Evolutionary conservation across 2,329 filamentous ascomycete genomes (phyloP).

Genomic region (Paecilomyces formosus): DNA sequence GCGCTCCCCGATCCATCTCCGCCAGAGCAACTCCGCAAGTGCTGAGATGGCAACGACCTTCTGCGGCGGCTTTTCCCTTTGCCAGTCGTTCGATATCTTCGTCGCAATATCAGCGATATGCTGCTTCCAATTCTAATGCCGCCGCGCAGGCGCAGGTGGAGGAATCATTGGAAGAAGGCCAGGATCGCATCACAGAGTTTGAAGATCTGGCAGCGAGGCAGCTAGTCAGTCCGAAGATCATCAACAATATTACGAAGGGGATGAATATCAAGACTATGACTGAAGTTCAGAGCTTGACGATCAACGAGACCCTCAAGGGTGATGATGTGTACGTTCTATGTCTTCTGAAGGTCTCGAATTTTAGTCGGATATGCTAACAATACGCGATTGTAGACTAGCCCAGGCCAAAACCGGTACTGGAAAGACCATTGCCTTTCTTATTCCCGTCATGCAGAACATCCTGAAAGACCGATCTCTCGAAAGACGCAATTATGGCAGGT

Average conservation of each 20-base stretch:
- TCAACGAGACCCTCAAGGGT: conserved; percentile 70
- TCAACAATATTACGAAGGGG: conserved; percentile 60
- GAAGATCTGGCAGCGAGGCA: conserved; percentile 27
- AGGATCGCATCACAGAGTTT: conserved; percentile 28
- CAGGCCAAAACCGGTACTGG: conserved; percentile 96
- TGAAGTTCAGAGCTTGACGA: conserved; percentile 79
- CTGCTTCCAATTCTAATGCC: conserved; percentile 11
- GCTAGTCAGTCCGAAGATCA: conserved; percentile 55
- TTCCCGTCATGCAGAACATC: conserved; percentile 78
- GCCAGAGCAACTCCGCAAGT: conserved; percentile 19
- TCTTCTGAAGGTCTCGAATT: background rate
- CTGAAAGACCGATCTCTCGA: conserved; percentile 57
- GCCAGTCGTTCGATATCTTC: conserved; percentile 22
- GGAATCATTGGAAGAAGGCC: conserved; percentile 6
- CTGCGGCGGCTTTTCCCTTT: conserved; percentile 9
- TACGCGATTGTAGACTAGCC: conserved; percentile 54
- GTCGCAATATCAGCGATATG: conserved; percentile 17
- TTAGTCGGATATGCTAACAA: conserved; percentile 11
- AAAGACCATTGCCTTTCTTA: conserved; percentile 88
- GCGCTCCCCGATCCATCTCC: conserved; percentile 20
- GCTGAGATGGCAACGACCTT: conserved; percentile 18
- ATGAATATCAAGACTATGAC: conserved; percentile 85
- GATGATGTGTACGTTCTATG: conserved; percentile 63
- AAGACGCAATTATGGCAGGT: conserved; percentile 6
- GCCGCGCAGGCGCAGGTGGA: conserved; percentile 13